phyloP scores from a whole-genome alignment of 768 basidiomycete genomes.

The Tylopilus balloui region DNA sequence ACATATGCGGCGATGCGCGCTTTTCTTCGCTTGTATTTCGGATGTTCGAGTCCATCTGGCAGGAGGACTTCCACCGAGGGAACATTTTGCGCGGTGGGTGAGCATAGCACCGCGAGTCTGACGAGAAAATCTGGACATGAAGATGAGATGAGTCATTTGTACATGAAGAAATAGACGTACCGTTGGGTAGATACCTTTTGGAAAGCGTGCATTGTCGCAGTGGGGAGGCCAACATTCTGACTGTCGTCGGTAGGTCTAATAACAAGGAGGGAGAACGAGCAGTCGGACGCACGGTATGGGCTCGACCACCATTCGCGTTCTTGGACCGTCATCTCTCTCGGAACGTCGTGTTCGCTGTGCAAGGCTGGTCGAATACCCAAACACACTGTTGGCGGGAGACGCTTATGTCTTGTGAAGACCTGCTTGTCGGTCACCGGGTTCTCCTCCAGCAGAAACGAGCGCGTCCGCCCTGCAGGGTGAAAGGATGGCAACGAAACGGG shows the following conservation, averaged over 20 bases:
- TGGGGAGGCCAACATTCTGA: constrained; percentile 69
- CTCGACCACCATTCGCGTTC: constrained; percentile 69
- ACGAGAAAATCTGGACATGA: constrained; percentile 55
- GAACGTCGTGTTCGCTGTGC: constrained; percentile 31
- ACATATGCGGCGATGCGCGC: constrained; percentile 49
- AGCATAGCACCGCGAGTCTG: constrained; percentile 49
- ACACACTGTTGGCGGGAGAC: constrained; percentile 45
- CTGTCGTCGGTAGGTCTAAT: constrained; percentile 31
- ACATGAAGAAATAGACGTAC: constrained; percentile 32
- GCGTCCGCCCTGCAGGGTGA: constrained; percentile 38
- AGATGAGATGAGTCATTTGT: neutral
- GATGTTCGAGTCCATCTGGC: constrained; percentile 66
- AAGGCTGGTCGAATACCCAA: constrained; percentile 27
- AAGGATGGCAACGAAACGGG: constrained; percentile 39
- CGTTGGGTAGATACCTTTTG: constrained; percentile 49
- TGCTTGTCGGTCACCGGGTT: constrained; percentile 54
- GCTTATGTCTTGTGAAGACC: constrained; percentile 53
- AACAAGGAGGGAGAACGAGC: neutral
- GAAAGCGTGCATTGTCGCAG: constrained; percentile 54
- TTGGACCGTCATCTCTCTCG: constrained; percentile 55
- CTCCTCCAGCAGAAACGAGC: constrained; percentile 59
- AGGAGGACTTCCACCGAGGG: constrained; percentile 32
- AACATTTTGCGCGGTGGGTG: constrained; percentile 31
- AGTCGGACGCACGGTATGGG: constrained; percentile 57
- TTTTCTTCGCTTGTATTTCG: constrained; percentile 48